Percentiles rank a stretch among this genome's conserved stretches.
Evolutionary conservation across 176 grass and related monocot genomes (phyloP).

Genomic region (Otatea glauca): DNA sequence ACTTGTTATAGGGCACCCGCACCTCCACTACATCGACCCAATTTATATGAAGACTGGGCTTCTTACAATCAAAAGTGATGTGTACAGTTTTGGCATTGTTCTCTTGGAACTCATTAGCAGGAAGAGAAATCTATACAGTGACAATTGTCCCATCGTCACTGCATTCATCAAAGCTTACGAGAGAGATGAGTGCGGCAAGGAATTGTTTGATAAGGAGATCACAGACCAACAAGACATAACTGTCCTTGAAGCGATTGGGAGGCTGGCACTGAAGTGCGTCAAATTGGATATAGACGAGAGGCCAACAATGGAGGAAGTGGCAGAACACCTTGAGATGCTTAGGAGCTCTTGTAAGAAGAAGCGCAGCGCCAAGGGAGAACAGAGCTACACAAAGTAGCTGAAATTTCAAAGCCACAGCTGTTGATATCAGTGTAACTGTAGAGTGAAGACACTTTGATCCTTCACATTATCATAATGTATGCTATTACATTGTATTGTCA

Average conservation of each 20-base stretch:
- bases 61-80: too few relatives aligned
- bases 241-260: slow-evolving; percentile 14
- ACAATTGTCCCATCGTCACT: too few relatives aligned
- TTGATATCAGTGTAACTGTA: background rate
- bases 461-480: too few relatives aligned
- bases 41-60: too few relatives aligned
- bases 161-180: background rate
- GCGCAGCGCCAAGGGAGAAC: too few relatives aligned
- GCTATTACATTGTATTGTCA: too few relatives aligned
- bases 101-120: too few relatives aligned
- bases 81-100: too few relatives aligned
- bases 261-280: slow-evolving; percentile 19
- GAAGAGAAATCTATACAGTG: too few relatives aligned
- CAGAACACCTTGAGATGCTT: background rate
- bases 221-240: background rate
- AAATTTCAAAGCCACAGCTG: background rate
- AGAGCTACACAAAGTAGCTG: background rate
- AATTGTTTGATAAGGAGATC: slow-evolving; percentile 1
- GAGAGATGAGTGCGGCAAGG: background rate
- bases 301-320: slow-evolving; percentile 40
- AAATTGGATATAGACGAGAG: background rate
- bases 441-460: too few relatives aligned
- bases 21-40: too few relatives aligned
- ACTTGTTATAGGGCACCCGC: too few relatives aligned
- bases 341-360: slow-evolving; percentile 24